Percentiles rank a stretch among this genome's conserved stretches.
phyloP scores from a whole-genome alignment of 805 yeast species.

The Cyberlindnera samutprakarnensis region DNA sequence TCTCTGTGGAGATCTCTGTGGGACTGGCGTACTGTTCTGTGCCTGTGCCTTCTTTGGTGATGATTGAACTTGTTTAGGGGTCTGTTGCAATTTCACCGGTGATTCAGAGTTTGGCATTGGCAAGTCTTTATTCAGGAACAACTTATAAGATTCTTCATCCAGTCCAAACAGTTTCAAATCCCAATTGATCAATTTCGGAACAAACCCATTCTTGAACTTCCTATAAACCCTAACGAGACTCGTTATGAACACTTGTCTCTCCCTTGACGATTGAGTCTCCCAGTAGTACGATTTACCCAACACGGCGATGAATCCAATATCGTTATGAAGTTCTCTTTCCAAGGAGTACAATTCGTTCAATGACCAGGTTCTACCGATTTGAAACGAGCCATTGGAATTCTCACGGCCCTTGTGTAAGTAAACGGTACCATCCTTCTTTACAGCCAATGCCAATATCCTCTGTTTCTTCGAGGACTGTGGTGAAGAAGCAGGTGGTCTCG shows the following conservation, averaged over 20 bases:
- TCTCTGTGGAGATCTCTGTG: not conserved
- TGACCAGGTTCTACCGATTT: conserved; percentile 91
- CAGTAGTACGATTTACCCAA: conserved; percentile 81
- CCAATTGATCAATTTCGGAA: conserved; percentile 49
- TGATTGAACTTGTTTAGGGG: conserved; percentile 1
- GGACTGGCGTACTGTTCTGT: not conserved
- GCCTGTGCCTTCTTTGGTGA: conserved; percentile 3
- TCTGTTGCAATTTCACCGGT: conserved; percentile 1
- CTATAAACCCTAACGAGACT: conserved; percentile 45
- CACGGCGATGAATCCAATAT: conserved; percentile 48
- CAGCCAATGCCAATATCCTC: conserved; percentile 50
- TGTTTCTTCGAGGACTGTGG: conserved; percentile 45
- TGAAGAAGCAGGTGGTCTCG: conserved; percentile 56
- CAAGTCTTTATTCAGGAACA: conserved; percentile 14
- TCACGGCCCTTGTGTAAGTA: conserved; percentile 81
- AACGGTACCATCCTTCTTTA: conserved; percentile 58
- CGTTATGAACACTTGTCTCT: conserved; percentile 50
- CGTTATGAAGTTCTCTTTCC: conserved; percentile 43
- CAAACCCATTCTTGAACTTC: conserved; percentile 46
- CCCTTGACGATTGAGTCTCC: conserved; percentile 56
- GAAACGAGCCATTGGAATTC: conserved; percentile 64
- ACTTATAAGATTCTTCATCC: conserved; percentile 28
- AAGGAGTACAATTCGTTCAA: conserved; percentile 58
- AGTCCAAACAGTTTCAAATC: conserved; percentile 34
- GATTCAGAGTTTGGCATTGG: no score